These are phyloP conservation scores for Phytophthora chlamydospora DNA, from an alignment of 352 stramenopile genomes.

Conservation along the genomic window DNA sequence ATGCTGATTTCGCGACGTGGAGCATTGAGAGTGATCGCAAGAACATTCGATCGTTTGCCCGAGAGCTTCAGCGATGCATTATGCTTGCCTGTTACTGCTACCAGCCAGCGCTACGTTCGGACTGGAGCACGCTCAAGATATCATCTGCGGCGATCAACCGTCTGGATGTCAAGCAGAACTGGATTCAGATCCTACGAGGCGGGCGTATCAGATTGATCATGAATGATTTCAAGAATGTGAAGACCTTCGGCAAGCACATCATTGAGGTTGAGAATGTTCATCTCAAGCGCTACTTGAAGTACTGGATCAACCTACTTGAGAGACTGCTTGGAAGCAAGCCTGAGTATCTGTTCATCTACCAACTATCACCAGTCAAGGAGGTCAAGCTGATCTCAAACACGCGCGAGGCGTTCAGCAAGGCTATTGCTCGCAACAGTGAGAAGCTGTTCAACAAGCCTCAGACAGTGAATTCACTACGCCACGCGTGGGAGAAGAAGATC, in stretches of 20 bases:
- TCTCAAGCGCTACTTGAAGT: neutral
- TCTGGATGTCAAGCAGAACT: too few species aligned
- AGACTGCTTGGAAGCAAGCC: neutral
- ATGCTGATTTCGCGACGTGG: neutral
- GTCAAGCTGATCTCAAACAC: too few species aligned
- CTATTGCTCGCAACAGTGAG: too few species aligned
- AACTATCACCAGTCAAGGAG: neutral
- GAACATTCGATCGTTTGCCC: neutral
- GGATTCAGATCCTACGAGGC: too few species aligned
- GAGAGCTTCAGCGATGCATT: neutral
- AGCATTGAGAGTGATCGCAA: neutral
- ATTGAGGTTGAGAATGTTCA: neutral
- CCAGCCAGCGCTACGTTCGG: neutral
- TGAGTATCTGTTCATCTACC: neutral
- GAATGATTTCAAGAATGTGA: neutral
- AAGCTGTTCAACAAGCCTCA: too few species aligned
- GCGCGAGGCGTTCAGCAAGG: too few species aligned
- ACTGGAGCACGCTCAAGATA: conserved; percentile 4
- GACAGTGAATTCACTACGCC: too few species aligned
- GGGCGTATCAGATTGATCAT: too few species aligned
- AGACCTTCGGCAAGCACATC: neutral
- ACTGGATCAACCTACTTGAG: conserved; percentile 1
- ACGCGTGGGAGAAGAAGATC: too few species aligned
- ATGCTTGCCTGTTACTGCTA: conserved; percentile 3
- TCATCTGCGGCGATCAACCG: neutral